phyloP scores from a whole-genome alignment of 148 eudicot genomes.

The Nyssa sinensis region DNA sequence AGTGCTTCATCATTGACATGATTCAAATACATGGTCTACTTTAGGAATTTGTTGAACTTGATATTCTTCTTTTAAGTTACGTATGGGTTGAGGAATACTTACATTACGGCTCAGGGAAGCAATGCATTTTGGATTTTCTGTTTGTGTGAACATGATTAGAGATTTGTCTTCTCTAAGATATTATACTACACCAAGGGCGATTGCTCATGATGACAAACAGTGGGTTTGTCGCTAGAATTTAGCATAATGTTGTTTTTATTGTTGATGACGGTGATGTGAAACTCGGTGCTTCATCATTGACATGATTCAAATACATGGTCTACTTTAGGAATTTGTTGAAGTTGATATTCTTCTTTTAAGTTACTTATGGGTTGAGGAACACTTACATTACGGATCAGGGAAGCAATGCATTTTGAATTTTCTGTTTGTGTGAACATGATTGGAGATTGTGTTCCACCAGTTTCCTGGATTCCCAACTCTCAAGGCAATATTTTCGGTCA shows the following conservation, averaged over 20 bases:
- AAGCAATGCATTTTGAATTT: not conserved
- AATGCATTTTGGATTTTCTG: not conserved
- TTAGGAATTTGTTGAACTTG: not conserved
- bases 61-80: not conserved
- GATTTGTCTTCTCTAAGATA: not conserved
- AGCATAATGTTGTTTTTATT: not conserved
- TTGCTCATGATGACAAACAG: not conserved
- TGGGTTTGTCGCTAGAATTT: not conserved
- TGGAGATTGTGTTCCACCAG: not conserved
- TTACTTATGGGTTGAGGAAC: not conserved
- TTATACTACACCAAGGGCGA: not conserved
- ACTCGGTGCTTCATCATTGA: not conserved
- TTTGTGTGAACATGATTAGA: not conserved
- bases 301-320: not conserved
- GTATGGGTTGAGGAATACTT: not conserved
- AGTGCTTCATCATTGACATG: not conserved
- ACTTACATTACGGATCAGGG: not conserved
- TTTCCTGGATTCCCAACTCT: too few species aligned
- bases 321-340: not conserved
- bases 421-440: not conserved
- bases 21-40: not conserved
- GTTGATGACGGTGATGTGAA: not conserved
- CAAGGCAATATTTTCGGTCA: too few species aligned
- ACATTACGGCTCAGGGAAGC: not conserved
- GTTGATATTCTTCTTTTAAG: not conserved